Percentiles rank a stretch among this genome's conserved stretches.
These are phyloP conservation scores for Xerocomellus chrysenteron DNA, from an alignment of 768 basidiomycete species.

Conservation along the genomic window DNA sequence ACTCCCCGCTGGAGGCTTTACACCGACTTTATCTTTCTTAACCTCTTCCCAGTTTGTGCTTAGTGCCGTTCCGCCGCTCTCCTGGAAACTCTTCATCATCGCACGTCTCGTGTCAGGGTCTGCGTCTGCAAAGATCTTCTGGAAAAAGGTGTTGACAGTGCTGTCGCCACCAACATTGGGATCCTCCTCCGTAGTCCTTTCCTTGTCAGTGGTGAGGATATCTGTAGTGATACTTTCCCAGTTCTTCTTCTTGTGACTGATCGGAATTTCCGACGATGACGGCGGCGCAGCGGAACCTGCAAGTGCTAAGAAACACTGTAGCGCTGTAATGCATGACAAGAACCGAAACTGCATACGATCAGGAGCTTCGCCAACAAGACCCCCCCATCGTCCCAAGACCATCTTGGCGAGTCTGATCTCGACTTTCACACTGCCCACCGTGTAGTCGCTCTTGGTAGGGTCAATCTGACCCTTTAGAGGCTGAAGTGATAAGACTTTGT, in stretches of 20 bases:
- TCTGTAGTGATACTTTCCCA: slow-evolving; percentile 83
- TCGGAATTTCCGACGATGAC: slow-evolving; percentile 30
- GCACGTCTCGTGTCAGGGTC: slow-evolving; percentile 90
- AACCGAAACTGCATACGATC: slow-evolving; percentile 54
- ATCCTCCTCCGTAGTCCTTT: slow-evolving; percentile 68
- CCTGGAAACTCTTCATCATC: slow-evolving; percentile 97
- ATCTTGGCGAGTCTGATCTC: slow-evolving; percentile 79
- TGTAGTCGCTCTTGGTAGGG: slow-evolving; percentile 55
- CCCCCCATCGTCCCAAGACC: slow-evolving; percentile 68
- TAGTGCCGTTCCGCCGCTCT: slow-evolving; percentile 92
- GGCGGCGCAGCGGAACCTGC: slow-evolving; percentile 32
- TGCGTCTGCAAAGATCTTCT: slow-evolving; percentile 85
- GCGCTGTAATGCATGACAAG: neutral
- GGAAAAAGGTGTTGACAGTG: slow-evolving; percentile 86
- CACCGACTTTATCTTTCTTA: slow-evolving; percentile 60
- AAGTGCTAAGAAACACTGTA: slow-evolving; percentile 13
- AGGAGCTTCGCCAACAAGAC: slow-evolving; percentile 69
- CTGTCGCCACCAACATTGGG: slow-evolving; percentile 89
- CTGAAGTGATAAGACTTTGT: slow-evolving; percentile 67
- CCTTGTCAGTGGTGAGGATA: slow-evolving; percentile 68
- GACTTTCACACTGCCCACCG: slow-evolving; percentile 83
- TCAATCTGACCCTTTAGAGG: slow-evolving; percentile 85
- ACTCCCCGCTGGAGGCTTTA: slow-evolving; percentile 81
- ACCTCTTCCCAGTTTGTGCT: slow-evolving; percentile 98
- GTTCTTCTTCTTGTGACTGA: slow-evolving; percentile 62